Evolutionary conservation across 2,329 filamentous ascomycete species (phyloP), one percentile per base, ranked within the genome.

Genomic region (Claviceps fusiformis): DNA sequence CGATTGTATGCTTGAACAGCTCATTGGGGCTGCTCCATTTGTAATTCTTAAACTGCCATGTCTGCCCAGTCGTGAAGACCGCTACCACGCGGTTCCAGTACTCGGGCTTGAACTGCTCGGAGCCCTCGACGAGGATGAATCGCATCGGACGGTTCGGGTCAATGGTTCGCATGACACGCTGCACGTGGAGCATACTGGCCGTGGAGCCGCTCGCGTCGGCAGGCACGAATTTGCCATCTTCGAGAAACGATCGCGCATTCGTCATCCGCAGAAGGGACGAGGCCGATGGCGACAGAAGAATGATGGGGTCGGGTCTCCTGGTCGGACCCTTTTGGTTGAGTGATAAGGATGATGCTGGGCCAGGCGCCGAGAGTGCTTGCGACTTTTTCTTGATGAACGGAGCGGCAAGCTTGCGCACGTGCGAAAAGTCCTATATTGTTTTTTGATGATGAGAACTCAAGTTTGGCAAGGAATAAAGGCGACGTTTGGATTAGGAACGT

Each of bases 11-110:
- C 61, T 83, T 82, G 74, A 98, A 98, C 52, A 98, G 77, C 65
- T 97, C 93, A 15, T 83, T 79, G 0, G 93, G 88, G 55, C 86
- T 85, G 62, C 85, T 85, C 89, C 93, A 98, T 71, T 95, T 95
- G 79, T 98, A 98, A 62, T 83, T 87, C 73, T 96, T 95, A 74
- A 98, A 98, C 72, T 98, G 93, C 93, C 93, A 98, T 10, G 86
- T 84, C 73, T 98, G 93, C 39, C 93, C 93, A 0, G 93, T 98
- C 0, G 93, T 98, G 73, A 98, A 97, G 56, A 98, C 91, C 13
- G 88, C 93, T 1, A 96, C 93, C 7, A 98, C 87, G 53, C 91
- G 85, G 64, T 85, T 85, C 93, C 93, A 98, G 75, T 97, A 96
- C 67, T 97, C 91, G 0, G 93, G 93, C 69, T 95, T 95, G 79